These are phyloP conservation scores for Pezicula neosporulosa DNA, from an alignment of 2,329 filamentous ascomycete genomes.

Conservation along the genomic window DNA sequence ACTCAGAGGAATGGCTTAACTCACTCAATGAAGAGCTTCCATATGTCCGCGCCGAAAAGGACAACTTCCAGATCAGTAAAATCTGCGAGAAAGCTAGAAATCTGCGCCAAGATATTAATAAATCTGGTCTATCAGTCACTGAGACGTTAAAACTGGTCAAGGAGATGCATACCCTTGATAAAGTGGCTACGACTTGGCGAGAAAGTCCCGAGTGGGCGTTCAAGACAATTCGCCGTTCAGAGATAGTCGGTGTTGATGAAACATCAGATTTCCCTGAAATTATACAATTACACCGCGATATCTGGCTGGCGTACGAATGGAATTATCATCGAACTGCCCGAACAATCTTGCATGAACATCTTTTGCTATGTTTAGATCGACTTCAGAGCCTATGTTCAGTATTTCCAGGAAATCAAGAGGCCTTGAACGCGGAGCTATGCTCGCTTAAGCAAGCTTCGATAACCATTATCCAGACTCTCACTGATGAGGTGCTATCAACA, in stretches of 20 bases:
- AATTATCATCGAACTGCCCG: conserved; percentile 36
- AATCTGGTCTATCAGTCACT: conserved; percentile 4
- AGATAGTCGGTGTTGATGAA: conserved; percentile 12
- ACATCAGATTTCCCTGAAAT: conserved; percentile 5
- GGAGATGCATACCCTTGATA: conserved; percentile 29
- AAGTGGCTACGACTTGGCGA: conserved; percentile 28
- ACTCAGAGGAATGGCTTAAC: conserved; percentile 28
- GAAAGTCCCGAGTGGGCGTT: conserved; percentile 31
- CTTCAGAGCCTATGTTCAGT: conserved; percentile 12
- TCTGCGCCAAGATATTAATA: conserved; percentile 17
- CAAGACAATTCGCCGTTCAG: conserved; percentile 14
- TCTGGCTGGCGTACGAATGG: conserved; percentile 40
- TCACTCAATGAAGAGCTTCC: conserved; percentile 25
- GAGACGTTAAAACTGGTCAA: conserved; percentile 24
- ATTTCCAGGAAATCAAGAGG: conserved; percentile 6
- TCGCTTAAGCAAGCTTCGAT: not conserved
- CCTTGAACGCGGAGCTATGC: conserved; percentile 1
- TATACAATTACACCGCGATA: conserved; percentile 33
- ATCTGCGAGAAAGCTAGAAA: conserved; percentile 29
- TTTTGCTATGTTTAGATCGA: conserved; percentile 24
- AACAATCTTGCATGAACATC: conserved; percentile 33
- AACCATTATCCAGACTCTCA: conserved; percentile 25
- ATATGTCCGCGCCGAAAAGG: conserved; percentile 27
- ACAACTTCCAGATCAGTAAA: conserved; percentile 22
- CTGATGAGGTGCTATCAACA: conserved; percentile 31